Percentiles rank a stretch among this genome's conserved stretches.
phyloP scores from a whole-genome alignment of 805 yeast genomes.

The Candida coleopterorum region DNA sequence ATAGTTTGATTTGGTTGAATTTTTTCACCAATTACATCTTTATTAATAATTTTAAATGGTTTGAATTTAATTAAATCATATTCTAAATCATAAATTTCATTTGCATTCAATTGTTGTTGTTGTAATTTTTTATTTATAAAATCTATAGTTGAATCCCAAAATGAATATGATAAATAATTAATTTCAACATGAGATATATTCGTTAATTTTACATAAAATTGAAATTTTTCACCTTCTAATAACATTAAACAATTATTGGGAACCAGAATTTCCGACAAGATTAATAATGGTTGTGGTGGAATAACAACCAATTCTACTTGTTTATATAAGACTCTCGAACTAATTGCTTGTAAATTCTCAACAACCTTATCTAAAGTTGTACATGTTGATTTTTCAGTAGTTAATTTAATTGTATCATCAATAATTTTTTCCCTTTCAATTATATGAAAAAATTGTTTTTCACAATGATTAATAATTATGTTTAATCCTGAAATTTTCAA shows the following conservation, averaged over 20 bases:
- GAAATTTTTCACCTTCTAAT: constrained; percentile 67
- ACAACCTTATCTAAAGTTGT: constrained; percentile 11
- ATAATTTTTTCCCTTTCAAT: constrained; percentile 14
- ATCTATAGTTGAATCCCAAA: constrained; percentile 70
- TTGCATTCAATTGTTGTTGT: constrained; percentile 43
- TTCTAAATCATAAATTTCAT: constrained; percentile 73
- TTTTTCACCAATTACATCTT: constrained; percentile 31
- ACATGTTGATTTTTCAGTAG: neutral
- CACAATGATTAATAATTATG: constrained; percentile 49
- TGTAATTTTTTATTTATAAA: constrained; percentile 54
- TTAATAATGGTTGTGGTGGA: constrained; percentile 57
- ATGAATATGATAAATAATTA: constrained; percentile 54
- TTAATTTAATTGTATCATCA: neutral
- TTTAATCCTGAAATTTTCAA: constrained; percentile 48
- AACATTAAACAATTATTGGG: constrained; percentile 69
- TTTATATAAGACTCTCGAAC: constrained; percentile 15
- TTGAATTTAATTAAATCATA: constrained; percentile 55
- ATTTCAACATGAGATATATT: constrained; percentile 58
- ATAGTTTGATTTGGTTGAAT: constrained; percentile 40
- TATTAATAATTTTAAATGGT: constrained; percentile 52
- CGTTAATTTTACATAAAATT: constrained; percentile 46
- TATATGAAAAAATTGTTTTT: constrained; percentile 40
- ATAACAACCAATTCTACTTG: constrained; percentile 27
- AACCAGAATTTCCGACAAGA: constrained; percentile 47
- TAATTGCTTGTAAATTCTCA: constrained; percentile 21